Conservation (phyloP, 805 yeast species). For the Isabelozyma pseudorhagii region DNA sequence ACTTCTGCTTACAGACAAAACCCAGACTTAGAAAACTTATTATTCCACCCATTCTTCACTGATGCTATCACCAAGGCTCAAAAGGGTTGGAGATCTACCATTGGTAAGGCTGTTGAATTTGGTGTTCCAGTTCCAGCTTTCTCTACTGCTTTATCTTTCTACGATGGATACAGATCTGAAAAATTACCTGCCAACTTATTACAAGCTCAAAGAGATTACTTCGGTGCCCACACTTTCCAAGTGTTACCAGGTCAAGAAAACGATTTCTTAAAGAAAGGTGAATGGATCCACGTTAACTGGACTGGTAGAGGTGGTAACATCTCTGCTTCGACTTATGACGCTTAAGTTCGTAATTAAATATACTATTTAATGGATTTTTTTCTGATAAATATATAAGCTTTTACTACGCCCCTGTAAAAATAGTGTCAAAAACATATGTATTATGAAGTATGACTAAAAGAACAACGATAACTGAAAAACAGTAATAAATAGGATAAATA, state of each 20-base stretch:
- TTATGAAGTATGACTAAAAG: neutral
- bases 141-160: slow-evolving; percentile 94
- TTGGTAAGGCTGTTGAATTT: slow-evolving; percentile 69
- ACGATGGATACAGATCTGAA: slow-evolving; percentile 97
- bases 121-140: slow-evolving; percentile 99
- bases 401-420: neutral
- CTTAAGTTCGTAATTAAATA: slow-evolving; percentile 43
- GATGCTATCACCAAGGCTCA: slow-evolving; percentile 92
- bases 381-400: neutral
- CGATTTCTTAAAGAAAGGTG: slow-evolving; percentile 71
- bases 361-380: neutral
- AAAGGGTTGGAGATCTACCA: slow-evolving; percentile 89
- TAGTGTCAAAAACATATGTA: neutral
- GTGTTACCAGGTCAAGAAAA: slow-evolving; percentile 85
- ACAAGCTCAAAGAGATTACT: slow-evolving; percentile 99
- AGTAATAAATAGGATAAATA: neutral
- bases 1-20: slow-evolving; percentile 92
- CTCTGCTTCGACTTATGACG: slow-evolving; percentile 91
- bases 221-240: slow-evolving; percentile 98
- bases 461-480: neutral
- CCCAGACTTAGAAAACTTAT: slow-evolving; percentile 91
- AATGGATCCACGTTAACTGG: slow-evolving; percentile 96
- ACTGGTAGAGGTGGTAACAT: slow-evolving; percentile 98
- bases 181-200: slow-evolving; percentile 95
- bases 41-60: slow-evolving; percentile 93